Percentiles rank a stretch among this genome's conserved stretches.
Conservation (phyloP, 164 flowering plant genomes). For the Annona cherimola region DNA sequence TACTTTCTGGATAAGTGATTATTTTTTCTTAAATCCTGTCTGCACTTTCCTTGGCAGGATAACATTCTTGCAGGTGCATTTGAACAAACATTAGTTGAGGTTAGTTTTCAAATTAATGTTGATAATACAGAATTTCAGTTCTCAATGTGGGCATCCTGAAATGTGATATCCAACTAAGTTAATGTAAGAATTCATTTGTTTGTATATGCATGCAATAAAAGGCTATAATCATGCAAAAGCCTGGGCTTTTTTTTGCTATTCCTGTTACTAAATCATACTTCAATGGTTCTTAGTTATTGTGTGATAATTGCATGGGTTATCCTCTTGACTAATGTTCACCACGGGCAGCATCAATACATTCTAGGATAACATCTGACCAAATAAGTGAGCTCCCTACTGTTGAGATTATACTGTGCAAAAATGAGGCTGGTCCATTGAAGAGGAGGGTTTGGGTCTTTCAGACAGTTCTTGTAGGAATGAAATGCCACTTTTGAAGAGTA, state of each 20-base stretch:
- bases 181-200: neutral
- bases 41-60: conserved; percentile 47
- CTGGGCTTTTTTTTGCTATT: neutral
- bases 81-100: conserved; percentile 97
- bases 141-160: neutral
- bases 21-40: neutral
- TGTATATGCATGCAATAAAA: neutral
- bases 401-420: neutral
- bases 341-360: neutral
- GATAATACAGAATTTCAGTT: neutral
- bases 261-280: neutral
- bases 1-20: neutral
- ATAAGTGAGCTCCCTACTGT: neutral
- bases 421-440: neutral
- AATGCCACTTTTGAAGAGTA: neutral
- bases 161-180: too few species aligned
- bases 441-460: neutral
- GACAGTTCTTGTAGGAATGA: too few species aligned
- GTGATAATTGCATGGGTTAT: neutral
- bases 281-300: neutral
- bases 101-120: conserved; percentile 17
- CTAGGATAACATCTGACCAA: neutral
- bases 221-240: neutral
- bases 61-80: conserved; percentile 88
- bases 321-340: neutral